Conservation (phyloP, 345 rosid species). For the Crucihimalaya himalaica region DNA sequence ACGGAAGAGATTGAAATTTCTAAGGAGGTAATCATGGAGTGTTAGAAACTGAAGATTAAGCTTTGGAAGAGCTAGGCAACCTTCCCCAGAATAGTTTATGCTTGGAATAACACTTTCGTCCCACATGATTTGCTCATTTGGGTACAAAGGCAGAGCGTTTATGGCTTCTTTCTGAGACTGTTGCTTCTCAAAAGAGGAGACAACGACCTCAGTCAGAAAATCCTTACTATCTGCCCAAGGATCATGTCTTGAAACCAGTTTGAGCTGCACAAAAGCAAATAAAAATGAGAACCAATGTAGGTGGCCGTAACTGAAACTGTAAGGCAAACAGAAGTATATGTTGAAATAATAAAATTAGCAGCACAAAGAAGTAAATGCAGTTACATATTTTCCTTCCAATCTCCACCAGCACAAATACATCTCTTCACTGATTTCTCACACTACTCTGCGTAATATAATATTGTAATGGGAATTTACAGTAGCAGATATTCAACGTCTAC, state of each 20-base stretch:
- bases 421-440: conserved; percentile 7
- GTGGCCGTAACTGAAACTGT: not conserved
- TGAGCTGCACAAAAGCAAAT: conserved; percentile 61
- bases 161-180: conserved; percentile 97
- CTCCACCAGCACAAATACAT: not conserved
- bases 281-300: conserved; percentile 17
- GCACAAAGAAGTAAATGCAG: not conserved
- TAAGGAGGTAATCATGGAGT: conserved; percentile 91
- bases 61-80: conserved; percentile 98
- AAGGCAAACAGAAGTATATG: not conserved
- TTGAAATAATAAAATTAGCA: not conserved
- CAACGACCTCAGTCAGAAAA: conserved; percentile 91
- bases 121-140: conserved; percentile 99
- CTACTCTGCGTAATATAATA: not conserved
- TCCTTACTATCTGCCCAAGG: conserved; percentile 86
- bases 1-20: conserved; percentile 97
- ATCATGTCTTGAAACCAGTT: conserved; percentile 76
- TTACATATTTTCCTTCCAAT: not conserved
- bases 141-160: conserved; percentile 97
- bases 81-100: conserved; percentile 98
- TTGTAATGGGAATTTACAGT: not conserved
- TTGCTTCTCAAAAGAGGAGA: conserved; percentile 90
- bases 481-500: conserved; percentile 1
- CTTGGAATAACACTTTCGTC: conserved; percentile 98
- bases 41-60: conserved; percentile 95